Base-by-base conservation (phyloP, 176 grass and related monocot genomes). In the Eremochloa ophiuroides region DNA sequence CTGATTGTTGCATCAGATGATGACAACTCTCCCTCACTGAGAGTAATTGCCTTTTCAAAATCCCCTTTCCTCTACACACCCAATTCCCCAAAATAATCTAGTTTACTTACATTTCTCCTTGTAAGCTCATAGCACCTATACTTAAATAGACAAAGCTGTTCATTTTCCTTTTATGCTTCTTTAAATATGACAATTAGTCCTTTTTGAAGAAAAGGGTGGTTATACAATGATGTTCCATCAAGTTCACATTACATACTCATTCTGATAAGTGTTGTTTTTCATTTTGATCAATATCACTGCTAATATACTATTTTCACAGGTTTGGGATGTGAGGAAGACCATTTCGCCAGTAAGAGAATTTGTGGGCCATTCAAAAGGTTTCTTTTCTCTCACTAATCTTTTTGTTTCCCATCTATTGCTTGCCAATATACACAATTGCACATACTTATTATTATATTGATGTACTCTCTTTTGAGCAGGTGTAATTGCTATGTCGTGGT, bases 321-420 rank as follows among this genome's bases (percentile, higher is more conserved):
- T 95, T 76, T 99, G 96, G 96, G 96, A 99, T 91, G 90, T 99
- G 87, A 95, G 96, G 73, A 99, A 99, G 89, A 93, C 96, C 66
- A 93, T 99, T 85, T 88, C 91, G 71, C 96, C 96, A 73, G 88
- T 99, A 82, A 88, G 93, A 82, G 96, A 99, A 88, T 95, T 99
- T 85, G 89, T 88, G 15, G 96, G 96, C 13, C 96, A 99, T 64
- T 91, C 93, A 33, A 93, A 99, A 99, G 91, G 96, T 99, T 89
- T 68, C 10, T 22, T 96, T 85, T 82, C 69, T 79, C 56, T 63
- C 33, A 37, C 25, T 31, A 17, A 62, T 92, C 66, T 74, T 59
- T 37, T 68, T 90, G 10, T 9, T 61, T 66, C 61, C n/a, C 6
- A 56, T 62, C 17, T 63, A 69, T n/a, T 66, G 44, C 77, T 83